Base-by-base conservation (phyloP, 768 basidiomycete species). In the Boletus pseudo-olivaceus region DNA sequence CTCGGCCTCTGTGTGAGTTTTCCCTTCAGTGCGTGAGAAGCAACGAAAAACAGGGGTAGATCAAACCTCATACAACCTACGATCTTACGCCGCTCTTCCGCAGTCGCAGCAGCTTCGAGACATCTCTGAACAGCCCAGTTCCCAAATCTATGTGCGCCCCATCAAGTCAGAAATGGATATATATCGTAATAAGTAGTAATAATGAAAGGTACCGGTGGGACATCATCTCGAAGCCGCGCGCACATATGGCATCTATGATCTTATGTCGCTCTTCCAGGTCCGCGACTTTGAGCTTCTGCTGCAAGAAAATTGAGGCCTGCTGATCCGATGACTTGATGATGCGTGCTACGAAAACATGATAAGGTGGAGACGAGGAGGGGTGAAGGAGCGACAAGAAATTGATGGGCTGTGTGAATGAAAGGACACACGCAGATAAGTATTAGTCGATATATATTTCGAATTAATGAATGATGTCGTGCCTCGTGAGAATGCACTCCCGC, bases 101-200 rank as follows among this genome's bases (percentile, higher is more conserved):
- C 68, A 35, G 79, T 86, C 17, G 87, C 80, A 46, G 88, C 88
- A 1, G 88, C 87, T 63, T 93, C 91, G 5, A 93, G 74, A 67
- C 91, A 93, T 53, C 91, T 77, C 68, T 93, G 91, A 35, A 93
- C 90, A 0, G 90, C 90, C 90, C 90, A 93, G 63, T 93, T 93
- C 2, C 91, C 91, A 59, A 93, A 93, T n/a, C 90, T 90, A 62
- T 52, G 51, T 23, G 54, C 54, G 33, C 55, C 45, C 27, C 30
- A 46, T 44, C 48, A 26, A 37, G 57, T 62, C 41, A 45, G 55
- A 30, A 6, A 34, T 37, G 45, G 14, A 19, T 12, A 35, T n/a
- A 23, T 48, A 32, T 29, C 53, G 48, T 57, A 19, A 58, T 2
- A 19, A 23, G n/a, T 7, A 19, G 29, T 42, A 43, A 35, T 19